Conservation (phyloP, 1,284 basidiomycete species). For the Ganoderma sp. region DNA sequence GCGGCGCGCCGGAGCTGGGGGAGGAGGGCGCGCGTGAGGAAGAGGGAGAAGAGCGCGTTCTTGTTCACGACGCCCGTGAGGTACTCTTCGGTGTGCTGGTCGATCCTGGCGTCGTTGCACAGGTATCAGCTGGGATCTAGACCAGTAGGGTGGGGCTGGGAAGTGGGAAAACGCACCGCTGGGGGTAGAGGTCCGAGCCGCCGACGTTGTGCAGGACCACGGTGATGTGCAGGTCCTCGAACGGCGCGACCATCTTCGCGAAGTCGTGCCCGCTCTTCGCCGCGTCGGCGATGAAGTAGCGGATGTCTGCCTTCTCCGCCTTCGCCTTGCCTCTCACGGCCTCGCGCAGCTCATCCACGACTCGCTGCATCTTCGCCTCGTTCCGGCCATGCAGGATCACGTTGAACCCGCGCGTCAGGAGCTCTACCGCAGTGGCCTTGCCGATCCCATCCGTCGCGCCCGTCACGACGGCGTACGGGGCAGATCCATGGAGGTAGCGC, state of each 20-base stretch:
- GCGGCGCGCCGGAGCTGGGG: slow-evolving; percentile 35
- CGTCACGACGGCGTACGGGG: slow-evolving; percentile 40
- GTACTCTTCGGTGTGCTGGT: slow-evolving; percentile 32
- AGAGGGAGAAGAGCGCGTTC: slow-evolving; percentile 38
- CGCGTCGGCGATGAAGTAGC: slow-evolving; percentile 39
- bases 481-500: slow-evolving; percentile 35
- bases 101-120: slow-evolving; percentile 27
- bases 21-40: slow-evolving; percentile 39
- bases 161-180: slow-evolving; percentile 25
- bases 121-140: neutral
- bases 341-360: slow-evolving; percentile 33
- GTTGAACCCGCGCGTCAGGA: slow-evolving; percentile 40
- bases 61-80: slow-evolving; percentile 29
- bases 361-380: slow-evolving; percentile 38
- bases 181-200: slow-evolving; percentile 24
- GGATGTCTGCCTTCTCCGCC: slow-evolving; percentile 29
- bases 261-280: slow-evolving; percentile 34
- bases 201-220: slow-evolving; percentile 42
- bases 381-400: slow-evolving; percentile 41
- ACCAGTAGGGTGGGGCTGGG: neutral
- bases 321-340: neutral
- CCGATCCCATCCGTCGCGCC: slow-evolving; percentile 44
- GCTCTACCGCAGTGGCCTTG: slow-evolving; percentile 37
- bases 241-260: slow-evolving; percentile 31
- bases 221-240: slow-evolving; percentile 38